Base-by-base conservation (phyloP, 2,329 filamentous ascomycete genomes). In the Elsinoe fawcettii region DNA sequence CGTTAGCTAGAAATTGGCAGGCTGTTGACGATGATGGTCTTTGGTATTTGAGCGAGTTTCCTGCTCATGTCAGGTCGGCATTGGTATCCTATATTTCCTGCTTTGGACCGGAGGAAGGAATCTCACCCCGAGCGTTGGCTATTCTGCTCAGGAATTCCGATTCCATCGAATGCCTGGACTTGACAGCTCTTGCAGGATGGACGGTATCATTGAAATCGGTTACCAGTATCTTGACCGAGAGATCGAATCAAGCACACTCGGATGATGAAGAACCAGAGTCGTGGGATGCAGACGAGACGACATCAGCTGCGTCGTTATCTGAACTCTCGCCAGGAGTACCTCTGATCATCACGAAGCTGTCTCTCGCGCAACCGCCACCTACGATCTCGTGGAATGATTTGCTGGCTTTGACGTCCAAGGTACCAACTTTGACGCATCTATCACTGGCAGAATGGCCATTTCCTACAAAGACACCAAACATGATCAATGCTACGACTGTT, bases 391-490 rank as follows among this genome's bases (percentile, higher is more conserved):
- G 82, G 82, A 67, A 73, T 12, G 74, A 78, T 4, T 72, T 86
- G 2, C 70, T 85, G 2, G 68, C 71, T 1, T 65, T 85, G 1
- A 73, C 81, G 0, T 73, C 76, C 0, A 72, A 78, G 23, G 67
- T 82, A 0, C 73, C 78, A n/a, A 80, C 75, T 2, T 66, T 86
- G 22, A 84, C 81, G 0, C 82, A 85, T 61, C 71, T 86, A 1
- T 85, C 82, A 0, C 72, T 86, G 1, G 81, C 82, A 2, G 74
- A 82, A 65, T 86, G 82, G 82, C 81, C 81, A 2, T 69, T 73
- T 18, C 82, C 82, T 1, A 80, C 77, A 0, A 68, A 79, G n/a
- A 82, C 79, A 0, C 79, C 80, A 0, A 78, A 81, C 59, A 70
- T 80, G 2, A 69, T 70, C 2, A 75, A 73, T 7, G 66, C 75